A percentile compares a stretch with the other conserved stretches of the same genome.
Evolutionary conservation across 768 basidiomycete genomes (phyloP).

Genomic region (Hygrophorus russula): DNA sequence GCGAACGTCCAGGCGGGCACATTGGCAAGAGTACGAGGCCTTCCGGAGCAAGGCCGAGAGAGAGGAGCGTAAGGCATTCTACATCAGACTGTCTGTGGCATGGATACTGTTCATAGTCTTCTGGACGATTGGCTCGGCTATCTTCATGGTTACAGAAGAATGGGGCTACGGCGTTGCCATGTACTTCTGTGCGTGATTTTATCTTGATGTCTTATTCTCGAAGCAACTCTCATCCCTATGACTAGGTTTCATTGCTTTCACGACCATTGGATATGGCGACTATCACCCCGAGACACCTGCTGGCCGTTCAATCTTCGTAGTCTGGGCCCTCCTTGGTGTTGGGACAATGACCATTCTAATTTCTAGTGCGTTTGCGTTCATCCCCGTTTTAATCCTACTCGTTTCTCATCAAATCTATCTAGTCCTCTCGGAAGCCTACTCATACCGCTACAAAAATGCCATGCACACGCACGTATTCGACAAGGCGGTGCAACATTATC

Average conservation of each 20-base stretch:
- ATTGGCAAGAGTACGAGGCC: constrained; percentile 16
- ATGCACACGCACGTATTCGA: constrained; percentile 36
- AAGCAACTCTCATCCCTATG: not conserved
- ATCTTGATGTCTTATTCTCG: not conserved
- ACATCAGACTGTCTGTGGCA: constrained; percentile 43
- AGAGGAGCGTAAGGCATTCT: constrained; percentile 48
- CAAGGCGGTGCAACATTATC: constrained; percentile 34
- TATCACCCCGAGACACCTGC: constrained; percentile 48
- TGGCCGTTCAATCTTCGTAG: constrained; percentile 66
- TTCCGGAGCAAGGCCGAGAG: constrained; percentile 18
- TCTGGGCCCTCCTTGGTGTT: constrained; percentile 71
- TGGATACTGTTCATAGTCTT: constrained; percentile 60
- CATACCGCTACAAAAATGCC: constrained; percentile 48
- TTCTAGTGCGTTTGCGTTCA: constrained; percentile 35
- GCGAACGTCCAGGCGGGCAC: not conserved
- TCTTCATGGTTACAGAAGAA: constrained; percentile 58
- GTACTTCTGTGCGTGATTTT: constrained; percentile 53
- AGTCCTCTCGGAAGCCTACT: constrained; percentile 62
- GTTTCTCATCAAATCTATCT: not conserved
- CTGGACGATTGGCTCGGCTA: constrained; percentile 64
- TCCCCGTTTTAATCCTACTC: not conserved
- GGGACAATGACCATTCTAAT: constrained; percentile 67
- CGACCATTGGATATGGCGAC: constrained; percentile 73
- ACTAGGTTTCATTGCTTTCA: constrained; percentile 61
- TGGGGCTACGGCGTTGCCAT: constrained; percentile 55